Evolutionary conservation across 1,139 yeast genomes (phyloP).

Genomic region (Pichia sp.): DNA sequence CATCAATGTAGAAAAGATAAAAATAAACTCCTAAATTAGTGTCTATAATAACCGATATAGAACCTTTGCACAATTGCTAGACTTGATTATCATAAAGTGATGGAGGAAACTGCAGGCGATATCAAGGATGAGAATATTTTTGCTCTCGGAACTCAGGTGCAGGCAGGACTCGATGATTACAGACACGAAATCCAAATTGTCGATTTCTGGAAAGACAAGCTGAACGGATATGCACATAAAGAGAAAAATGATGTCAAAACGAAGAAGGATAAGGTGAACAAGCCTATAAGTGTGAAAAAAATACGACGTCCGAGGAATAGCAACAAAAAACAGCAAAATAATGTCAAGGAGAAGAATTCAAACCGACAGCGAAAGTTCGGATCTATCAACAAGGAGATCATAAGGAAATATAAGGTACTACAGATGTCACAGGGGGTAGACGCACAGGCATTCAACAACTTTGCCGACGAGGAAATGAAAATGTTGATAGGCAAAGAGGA

Average conservation of each 20-base stretch:
- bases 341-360: neutral
- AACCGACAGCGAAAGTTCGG: constrained; percentile 14
- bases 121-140: constrained; percentile 5
- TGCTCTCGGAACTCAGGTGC: constrained; percentile 30
- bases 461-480: constrained; percentile 20
- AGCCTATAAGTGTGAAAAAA: neutral
- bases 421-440: constrained; percentile 15
- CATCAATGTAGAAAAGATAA: neutral
- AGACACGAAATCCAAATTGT: neutral
- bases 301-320: neutral
- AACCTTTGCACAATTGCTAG: no score
- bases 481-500: constrained; percentile 18
- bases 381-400: constrained; percentile 16
- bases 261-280: neutral
- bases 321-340: neutral
- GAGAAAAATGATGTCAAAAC: neutral
- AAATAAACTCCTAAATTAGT: neutral
- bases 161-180: constrained; percentile 25
- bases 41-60: no score
- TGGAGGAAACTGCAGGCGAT: neutral
- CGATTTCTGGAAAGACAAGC: constrained; percentile 21
- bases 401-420: constrained; percentile 15
- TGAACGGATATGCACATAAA: constrained; percentile 10
- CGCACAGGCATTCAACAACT: neutral
- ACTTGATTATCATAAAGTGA: neutral